Percentiles rank a stretch among this genome's conserved stretches.
These are phyloP conservation scores for Candida sp. DNA, from an alignment of 1,139 yeast genomes.

Conservation along the genomic window DNA sequence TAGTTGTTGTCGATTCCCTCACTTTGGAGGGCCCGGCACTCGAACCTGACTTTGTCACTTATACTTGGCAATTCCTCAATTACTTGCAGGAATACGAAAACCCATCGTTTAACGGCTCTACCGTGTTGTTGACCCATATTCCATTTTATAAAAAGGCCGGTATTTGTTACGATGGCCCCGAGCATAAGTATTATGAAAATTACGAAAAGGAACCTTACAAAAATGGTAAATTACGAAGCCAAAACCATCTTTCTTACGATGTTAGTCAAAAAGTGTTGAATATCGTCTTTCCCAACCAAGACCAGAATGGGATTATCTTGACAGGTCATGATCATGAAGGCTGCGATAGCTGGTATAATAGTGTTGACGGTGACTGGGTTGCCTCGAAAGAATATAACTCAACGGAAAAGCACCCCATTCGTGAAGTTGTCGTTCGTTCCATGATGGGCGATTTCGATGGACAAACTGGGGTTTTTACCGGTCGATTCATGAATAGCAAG, in stretches of 20 bases:
- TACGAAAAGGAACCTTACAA: constrained; percentile 60
- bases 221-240: constrained; percentile 72
- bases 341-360: constrained; percentile 65
- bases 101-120: constrained; percentile 62
- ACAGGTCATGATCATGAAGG: constrained; percentile 99
- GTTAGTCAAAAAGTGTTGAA: constrained; percentile 66
- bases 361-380: constrained; percentile 48
- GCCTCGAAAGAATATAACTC: constrained; percentile 43
- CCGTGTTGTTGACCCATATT: constrained; percentile 82
- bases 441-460: constrained; percentile 98
- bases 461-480: constrained; percentile 80
- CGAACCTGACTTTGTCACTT: constrained; percentile 63
- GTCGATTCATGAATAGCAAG: constrained; percentile 41
- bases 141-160: constrained; percentile 85
- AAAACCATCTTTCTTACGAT: constrained; percentile 74
- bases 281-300: constrained; percentile 59
- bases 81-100: constrained; percentile 46
- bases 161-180: constrained; percentile 83
- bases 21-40: constrained; percentile 89
- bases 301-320: constrained; percentile 70
- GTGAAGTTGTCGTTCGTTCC: constrained; percentile 83
- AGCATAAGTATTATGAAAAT: constrained; percentile 52
- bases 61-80: constrained; percentile 71
- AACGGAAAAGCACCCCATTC: constrained; percentile 36
- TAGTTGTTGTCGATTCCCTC: constrained; percentile 81